These are phyloP conservation scores for Fusarium humuli DNA, from an alignment of 2,329 filamentous ascomycete species.

Conservation along the genomic window DNA sequence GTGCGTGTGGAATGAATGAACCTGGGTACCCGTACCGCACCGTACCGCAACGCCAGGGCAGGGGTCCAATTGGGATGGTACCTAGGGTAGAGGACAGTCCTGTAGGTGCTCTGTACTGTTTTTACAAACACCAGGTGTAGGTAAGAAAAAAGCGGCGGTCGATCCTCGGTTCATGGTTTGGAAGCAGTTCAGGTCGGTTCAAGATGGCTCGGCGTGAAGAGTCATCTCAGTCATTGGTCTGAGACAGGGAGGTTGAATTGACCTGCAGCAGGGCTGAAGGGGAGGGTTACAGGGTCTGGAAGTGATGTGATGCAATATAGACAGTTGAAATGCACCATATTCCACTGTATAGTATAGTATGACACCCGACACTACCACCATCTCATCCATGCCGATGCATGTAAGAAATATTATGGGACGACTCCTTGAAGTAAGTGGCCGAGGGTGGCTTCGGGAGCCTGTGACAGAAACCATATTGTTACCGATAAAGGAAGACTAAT, in stretches of 20 bases:
- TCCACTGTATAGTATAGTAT: conserved; percentile 3
- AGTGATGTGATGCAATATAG: conserved; percentile 22
- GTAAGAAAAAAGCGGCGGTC: conserved; percentile 19
- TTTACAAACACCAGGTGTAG: background rate
- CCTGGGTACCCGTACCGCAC: conserved; percentile 32
- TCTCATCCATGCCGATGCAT: conserved; percentile 5
- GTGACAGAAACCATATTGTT: conserved; percentile 18
- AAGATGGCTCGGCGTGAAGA: conserved; percentile 44
- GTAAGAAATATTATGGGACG: conserved; percentile 13
- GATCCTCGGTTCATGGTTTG: conserved; percentile 12
- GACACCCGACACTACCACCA: background rate
- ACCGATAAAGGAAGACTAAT: conserved; percentile 6
- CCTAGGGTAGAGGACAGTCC: conserved; percentile 6
- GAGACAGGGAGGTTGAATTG: conserved; percentile 37
- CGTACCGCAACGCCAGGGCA: conserved; percentile 25
- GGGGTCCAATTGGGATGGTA: conserved; percentile 17
- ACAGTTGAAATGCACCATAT: conserved; percentile 24
- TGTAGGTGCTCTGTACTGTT: background rate
- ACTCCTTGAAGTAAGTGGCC: conserved; percentile 1
- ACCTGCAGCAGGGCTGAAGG: conserved; percentile 47
- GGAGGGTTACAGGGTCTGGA: conserved; percentile 35
- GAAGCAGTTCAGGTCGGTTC: conserved; percentile 30
- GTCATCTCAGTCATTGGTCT: conserved; percentile 46
- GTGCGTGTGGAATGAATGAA: conserved; percentile 38
- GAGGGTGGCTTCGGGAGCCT: conserved; percentile 24